phyloP scores from a whole-genome alignment of 352 stramenopile species.

The Globisporangium orthogonon region DNA sequence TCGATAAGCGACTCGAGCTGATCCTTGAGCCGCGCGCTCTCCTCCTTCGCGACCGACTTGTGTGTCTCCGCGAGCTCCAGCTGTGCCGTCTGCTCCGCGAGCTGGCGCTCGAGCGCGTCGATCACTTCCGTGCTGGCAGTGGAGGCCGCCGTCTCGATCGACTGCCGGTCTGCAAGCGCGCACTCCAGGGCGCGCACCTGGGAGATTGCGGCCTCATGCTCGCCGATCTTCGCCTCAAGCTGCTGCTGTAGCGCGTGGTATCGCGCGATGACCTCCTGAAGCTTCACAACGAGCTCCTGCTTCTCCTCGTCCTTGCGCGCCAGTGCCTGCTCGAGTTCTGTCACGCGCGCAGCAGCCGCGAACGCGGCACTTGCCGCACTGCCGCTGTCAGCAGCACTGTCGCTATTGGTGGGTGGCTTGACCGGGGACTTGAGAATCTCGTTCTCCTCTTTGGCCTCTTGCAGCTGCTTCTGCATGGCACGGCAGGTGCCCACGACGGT shows the following conservation, averaged over 20 bases:
- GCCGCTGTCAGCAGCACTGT: not conserved
- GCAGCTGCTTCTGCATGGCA: constrained; percentile 66
- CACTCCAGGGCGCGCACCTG: constrained; percentile 53
- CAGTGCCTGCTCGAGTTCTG: constrained; percentile 29
- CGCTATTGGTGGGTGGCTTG: constrained; percentile 12
- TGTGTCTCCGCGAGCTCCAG: constrained; percentile 40
- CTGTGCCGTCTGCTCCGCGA: constrained; percentile 19
- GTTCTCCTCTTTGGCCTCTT: constrained; percentile 56
- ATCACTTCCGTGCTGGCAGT: constrained; percentile 9
- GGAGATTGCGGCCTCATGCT: constrained; percentile 35
- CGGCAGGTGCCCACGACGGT: constrained; percentile 58
- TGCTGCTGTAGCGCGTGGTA: constrained; percentile 49
- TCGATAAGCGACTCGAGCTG: constrained; percentile 34
- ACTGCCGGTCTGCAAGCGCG: constrained; percentile 20
- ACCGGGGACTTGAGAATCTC: constrained; percentile 28
- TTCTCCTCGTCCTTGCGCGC: constrained; percentile 39
- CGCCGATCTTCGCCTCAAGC: constrained; percentile 39
- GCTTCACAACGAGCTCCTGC: constrained; percentile 34
- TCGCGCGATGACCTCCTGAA: constrained; percentile 39
- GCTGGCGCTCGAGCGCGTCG: constrained; percentile 23
- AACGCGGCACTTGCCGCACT: constrained; percentile 6
- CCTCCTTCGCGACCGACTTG: constrained; percentile 43
- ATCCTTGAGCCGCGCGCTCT: constrained; percentile 42
- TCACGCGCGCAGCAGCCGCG: constrained; percentile 16
- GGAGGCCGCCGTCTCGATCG: constrained; percentile 13